These are phyloP conservation scores for Fraxinus baroniana DNA, from an alignment of 305 asterid species.

Conservation along the genomic window DNA sequence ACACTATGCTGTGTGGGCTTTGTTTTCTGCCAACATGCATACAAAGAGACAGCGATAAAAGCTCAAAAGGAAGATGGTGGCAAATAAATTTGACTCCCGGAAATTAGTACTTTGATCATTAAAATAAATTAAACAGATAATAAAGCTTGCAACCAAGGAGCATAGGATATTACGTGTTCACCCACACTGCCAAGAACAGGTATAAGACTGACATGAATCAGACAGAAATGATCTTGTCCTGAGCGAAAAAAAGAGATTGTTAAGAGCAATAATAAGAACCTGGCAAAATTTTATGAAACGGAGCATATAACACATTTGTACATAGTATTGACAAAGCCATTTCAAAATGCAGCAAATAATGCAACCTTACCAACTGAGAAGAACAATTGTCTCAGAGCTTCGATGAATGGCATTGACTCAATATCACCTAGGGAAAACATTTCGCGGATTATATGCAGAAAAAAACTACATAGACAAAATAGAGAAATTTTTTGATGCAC, in stretches of 20 bases:
- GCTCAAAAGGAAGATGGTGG: background rate
- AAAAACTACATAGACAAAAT: background rate
- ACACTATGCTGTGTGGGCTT: constrained; percentile 97
- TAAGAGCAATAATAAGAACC: constrained; percentile 1
- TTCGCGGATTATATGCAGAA: constrained; percentile 3
- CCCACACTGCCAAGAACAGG: constrained; percentile 94
- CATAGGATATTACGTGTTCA: constrained; percentile 68
- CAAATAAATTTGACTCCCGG: background rate
- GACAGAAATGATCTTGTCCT: constrained; percentile 87
- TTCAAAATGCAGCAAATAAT: background rate
- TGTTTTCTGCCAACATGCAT: constrained; percentile 66
- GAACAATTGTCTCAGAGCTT: constrained; percentile 78
- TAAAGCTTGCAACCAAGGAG: constrained; percentile 12
- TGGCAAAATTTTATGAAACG: background rate
- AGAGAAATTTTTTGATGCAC: background rate
- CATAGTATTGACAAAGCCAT: background rate
- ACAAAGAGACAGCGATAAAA: constrained; percentile 15
- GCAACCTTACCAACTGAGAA: constrained; percentile 75
- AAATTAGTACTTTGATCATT: background rate
- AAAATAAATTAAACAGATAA: background rate
- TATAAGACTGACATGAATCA: constrained; percentile 90
- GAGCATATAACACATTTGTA: background rate
- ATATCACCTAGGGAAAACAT: constrained; percentile 64
- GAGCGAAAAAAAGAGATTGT: constrained; percentile 4
- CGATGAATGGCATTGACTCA: constrained; percentile 79